Conservation (phyloP, 768 basidiomycete species). For the Boletus rubescentipes region DNA sequence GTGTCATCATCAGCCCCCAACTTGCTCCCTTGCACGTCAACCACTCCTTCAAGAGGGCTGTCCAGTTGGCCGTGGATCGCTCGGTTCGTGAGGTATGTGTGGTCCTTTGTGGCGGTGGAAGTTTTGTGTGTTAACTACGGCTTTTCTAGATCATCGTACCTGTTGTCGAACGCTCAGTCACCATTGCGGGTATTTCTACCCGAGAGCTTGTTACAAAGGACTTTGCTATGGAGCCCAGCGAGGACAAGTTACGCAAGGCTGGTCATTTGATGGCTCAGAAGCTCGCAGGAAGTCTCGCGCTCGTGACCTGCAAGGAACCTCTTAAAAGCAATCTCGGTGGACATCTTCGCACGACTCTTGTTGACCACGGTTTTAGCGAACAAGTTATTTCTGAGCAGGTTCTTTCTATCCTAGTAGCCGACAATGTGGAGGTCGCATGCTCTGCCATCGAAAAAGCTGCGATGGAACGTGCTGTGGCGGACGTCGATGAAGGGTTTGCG, state of each 20-base stretch:
- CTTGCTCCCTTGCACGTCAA: constrained; percentile 74
- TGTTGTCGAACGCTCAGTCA: constrained; percentile 96
- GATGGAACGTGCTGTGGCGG: constrained; percentile 91
- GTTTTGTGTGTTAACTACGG: background rate
- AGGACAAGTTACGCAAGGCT: constrained; percentile 86
- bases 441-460: constrained; percentile 95
- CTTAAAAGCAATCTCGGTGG: constrained; percentile 87
- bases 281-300: constrained; percentile 90
- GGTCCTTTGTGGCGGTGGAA: background rate
- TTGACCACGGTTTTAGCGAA: constrained; percentile 88
- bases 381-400: constrained; percentile 83
- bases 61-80: constrained; percentile 87
- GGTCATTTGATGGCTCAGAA: constrained; percentile 97
- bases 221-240: constrained; percentile 89
- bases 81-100: constrained; percentile 84
- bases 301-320: constrained; percentile 98
- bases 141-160: constrained; percentile 81
- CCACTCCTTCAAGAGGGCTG: constrained; percentile 84
- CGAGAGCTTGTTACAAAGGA: constrained; percentile 94
- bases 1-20: constrained; percentile 76
- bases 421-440: constrained; percentile 93
- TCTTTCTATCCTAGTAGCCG: constrained; percentile 74
- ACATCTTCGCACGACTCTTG: constrained; percentile 80
- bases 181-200: constrained; percentile 97
- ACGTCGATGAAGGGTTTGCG: constrained; percentile 89